A percentile compares a stretch with the other conserved stretches of the same genome.
Evolutionary conservation across 1,139 yeast species (phyloP).

Genomic region (Yamadazyma kanchanaburiensis): DNA sequence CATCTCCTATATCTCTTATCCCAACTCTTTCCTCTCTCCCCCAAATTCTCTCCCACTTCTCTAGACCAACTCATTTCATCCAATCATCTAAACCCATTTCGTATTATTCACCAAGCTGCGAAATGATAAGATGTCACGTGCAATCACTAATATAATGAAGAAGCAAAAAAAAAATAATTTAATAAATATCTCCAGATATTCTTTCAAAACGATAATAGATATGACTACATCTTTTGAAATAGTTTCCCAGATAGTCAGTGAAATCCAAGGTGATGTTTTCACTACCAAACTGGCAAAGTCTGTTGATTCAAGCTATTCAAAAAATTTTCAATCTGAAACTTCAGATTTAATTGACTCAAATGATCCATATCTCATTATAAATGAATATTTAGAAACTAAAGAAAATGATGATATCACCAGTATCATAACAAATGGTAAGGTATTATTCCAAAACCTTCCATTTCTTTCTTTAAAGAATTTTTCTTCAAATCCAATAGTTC

Average conservation of each 20-base stretch:
- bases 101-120: not conserved
- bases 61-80: not conserved
- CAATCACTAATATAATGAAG: slow-evolving; percentile 2
- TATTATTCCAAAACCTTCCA: slow-evolving; percentile 54
- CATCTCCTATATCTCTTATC: too few relatives aligned
- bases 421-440: slow-evolving; percentile 50
- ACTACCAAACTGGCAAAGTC: slow-evolving; percentile 49
- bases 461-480: slow-evolving; percentile 44
- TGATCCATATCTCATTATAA: slow-evolving; percentile 52
- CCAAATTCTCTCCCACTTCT: too few relatives aligned
- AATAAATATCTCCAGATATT: too few relatives aligned
- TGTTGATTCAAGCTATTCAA: slow-evolving; percentile 30
- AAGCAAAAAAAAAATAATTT: not conserved
- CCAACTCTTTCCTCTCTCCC: too few relatives aligned
- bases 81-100: not conserved
- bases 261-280: slow-evolving; percentile 32
- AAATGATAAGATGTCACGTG: slow-evolving; percentile 13
- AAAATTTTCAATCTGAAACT: slow-evolving; percentile 12
- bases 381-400: slow-evolving; percentile 20
- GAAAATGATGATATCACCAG: slow-evolving; percentile 30
- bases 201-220: not conserved
- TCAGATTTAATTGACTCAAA: slow-evolving; percentile 41
- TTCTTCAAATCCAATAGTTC: slow-evolving; percentile 44
- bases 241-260: slow-evolving; percentile 15
- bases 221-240: slow-evolving; percentile 12